Conservation (phyloP, 2,329 filamentous ascomycete species). For the Lecanoromycetidae sp. region DNA sequence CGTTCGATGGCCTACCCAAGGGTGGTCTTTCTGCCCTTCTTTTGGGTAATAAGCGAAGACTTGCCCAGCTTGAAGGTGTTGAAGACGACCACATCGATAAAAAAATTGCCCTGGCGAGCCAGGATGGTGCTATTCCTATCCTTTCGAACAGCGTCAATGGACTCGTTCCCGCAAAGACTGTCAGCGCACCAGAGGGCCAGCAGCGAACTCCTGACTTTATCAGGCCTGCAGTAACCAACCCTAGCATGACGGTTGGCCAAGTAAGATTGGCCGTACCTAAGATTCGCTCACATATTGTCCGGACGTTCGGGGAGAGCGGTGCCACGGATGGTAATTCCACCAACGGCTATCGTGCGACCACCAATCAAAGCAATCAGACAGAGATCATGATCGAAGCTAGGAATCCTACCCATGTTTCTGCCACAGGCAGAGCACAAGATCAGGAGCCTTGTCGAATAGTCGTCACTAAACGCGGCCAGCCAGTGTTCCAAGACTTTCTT, state of each 20-base stretch:
- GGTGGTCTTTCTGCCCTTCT: conserved; percentile 77
- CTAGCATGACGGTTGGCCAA: conserved; percentile 68
- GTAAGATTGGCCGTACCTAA: conserved; percentile 78
- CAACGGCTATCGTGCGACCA: conserved; percentile 26
- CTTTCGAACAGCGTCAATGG: conserved; percentile 67
- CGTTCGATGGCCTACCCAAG: conserved; percentile 82
- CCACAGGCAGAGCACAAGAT: conserved; percentile 48
- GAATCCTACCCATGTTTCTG: conserved; percentile 55
- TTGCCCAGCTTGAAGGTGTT: conserved; percentile 58
- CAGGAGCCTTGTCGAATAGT: conserved; percentile 76
- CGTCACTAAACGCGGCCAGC: conserved; percentile 64
- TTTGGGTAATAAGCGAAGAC: conserved; percentile 86
- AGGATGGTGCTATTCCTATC: conserved; percentile 60
- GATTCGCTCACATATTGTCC: conserved; percentile 63
- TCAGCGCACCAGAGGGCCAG: conserved; percentile 47
- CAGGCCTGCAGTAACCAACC: conserved; percentile 75
- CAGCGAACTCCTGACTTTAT: conserved; percentile 69
- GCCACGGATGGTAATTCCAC: conserved; percentile 29
- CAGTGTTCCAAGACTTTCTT: conserved; percentile 89
- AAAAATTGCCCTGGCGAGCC: conserved; percentile 44
- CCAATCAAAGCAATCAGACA: conserved; percentile 43
- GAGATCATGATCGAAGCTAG: conserved; percentile 77
- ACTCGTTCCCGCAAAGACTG: conserved; percentile 59
- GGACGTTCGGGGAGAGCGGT: conserved; percentile 58
- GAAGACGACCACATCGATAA: conserved; percentile 55